phyloP scores from a whole-genome alignment of 768 basidiomycete species.

The Lyophyllum shimeji region DNA sequence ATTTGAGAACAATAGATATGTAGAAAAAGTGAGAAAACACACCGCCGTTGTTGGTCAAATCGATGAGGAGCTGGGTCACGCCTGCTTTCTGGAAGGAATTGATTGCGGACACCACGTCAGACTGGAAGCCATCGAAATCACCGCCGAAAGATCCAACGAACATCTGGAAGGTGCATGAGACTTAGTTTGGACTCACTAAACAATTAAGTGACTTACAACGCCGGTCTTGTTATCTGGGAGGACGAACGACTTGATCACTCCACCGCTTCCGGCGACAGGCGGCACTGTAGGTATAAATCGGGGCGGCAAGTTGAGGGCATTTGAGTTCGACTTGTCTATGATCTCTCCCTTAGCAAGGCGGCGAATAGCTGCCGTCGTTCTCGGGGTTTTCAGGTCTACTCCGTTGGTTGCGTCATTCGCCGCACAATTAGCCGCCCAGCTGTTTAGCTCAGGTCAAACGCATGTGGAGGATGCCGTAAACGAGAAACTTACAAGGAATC shows the following conservation, averaged over 20 bases:
- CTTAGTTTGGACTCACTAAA: neutral
- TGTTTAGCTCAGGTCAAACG: neutral
- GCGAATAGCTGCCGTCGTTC: conserved; percentile 3
- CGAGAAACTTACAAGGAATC: conserved; percentile 45
- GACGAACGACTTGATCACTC: conserved; percentile 56
- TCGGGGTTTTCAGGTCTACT: conserved; percentile 34
- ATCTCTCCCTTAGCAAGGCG: conserved; percentile 35
- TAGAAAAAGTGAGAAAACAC: conserved; percentile 9
- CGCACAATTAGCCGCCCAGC: conserved; percentile 44
- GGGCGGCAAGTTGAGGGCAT: conserved; percentile 44
- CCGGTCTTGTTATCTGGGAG: conserved; percentile 57
- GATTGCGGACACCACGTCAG: conserved; percentile 46
- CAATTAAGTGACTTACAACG: conserved; percentile 40
- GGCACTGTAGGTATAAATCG: conserved; percentile 49
- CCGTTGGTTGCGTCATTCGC: conserved; percentile 52
- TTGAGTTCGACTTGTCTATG: conserved; percentile 38
- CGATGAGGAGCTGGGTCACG: conserved; percentile 52
- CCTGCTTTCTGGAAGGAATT: conserved; percentile 44
- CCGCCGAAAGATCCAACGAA: conserved; percentile 59
- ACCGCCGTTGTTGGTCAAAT: conserved; percentile 65
- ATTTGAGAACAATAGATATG: conserved; percentile 1
- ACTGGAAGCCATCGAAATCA: conserved; percentile 52
- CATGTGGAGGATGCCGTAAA: neutral
- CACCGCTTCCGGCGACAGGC: conserved; percentile 42
- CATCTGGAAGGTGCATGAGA: conserved; percentile 36